Evolutionary conservation across 768 basidiomycete genomes (phyloP).

Genomic region (Mycena leptocephala): DNA sequence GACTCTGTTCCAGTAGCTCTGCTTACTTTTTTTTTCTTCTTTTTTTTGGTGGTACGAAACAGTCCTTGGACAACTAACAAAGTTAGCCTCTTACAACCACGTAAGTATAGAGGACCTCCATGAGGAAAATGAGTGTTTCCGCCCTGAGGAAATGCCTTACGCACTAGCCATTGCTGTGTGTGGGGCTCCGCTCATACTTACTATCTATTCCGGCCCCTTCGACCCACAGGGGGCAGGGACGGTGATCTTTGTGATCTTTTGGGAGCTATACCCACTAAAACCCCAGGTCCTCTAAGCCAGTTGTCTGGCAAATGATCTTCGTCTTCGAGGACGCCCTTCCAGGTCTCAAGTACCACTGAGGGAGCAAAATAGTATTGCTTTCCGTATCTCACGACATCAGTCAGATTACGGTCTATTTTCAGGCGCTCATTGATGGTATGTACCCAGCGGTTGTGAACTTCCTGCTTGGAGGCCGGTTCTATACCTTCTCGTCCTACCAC

Average conservation of each 20-base stretch:
- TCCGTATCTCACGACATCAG: background rate
- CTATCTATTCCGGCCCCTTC: background rate
- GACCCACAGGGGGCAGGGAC: background rate
- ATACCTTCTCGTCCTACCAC: background rate
- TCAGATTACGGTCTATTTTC: background rate
- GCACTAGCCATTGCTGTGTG: background rate
- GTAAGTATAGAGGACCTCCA: constrained; percentile 3
- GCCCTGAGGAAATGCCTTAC: constrained; percentile 7
- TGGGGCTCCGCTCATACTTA: background rate
- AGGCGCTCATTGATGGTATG: background rate
- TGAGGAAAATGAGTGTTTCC: background rate
- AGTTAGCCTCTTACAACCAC: background rate
- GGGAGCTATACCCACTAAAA: constrained; percentile 5
- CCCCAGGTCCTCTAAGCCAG: constrained; percentile 2
- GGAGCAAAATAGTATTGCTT: background rate
- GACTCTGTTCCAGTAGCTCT: too few relatives aligned
- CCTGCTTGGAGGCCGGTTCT: background rate
- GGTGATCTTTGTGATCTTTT: background rate
- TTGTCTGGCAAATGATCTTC: background rate
- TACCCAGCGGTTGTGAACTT: background rate
- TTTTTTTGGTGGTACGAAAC: background rate
- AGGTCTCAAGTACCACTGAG: background rate
- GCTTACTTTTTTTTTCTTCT: constrained; percentile 2
- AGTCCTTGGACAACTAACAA: background rate
- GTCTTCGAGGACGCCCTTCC: background rate